phyloP scores from a whole-genome alignment of 306 rosid genomes.

The Quercus robur region DNA sequence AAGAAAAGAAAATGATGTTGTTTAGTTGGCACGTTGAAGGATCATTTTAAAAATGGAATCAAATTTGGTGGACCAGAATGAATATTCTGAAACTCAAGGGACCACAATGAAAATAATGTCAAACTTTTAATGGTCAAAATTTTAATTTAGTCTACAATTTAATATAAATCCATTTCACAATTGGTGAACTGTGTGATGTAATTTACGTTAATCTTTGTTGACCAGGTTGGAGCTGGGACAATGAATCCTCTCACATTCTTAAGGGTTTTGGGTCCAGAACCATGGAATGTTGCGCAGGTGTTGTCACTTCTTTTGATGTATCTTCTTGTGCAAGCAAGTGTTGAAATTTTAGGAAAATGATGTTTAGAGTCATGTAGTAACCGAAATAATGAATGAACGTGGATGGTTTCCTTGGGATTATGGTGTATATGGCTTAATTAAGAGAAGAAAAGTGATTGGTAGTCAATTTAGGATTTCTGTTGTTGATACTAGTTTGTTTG shows the following conservation, averaged over 20 bases:
- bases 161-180: not conserved
- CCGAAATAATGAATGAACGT: not conserved
- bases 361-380: not conserved
- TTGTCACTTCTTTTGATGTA: not conserved
- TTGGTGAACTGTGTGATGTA: not conserved
- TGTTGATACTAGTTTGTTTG: not conserved
- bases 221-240: constrained; percentile 98
- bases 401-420: not conserved
- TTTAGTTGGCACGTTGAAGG: too few relatives aligned
- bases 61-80: too few relatives aligned
- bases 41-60: too few relatives aligned
- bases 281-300: constrained; percentile 86
- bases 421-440: not conserved
- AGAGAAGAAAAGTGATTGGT: not conserved
- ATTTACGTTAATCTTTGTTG: constrained; percentile 11
- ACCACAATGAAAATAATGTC: too few relatives aligned
- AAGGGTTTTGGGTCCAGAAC: constrained; percentile 99
- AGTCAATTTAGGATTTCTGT: not conserved
- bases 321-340: not conserved
- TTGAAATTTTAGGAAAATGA: not conserved
- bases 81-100: too few relatives aligned
- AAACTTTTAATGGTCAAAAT: too few relatives aligned
- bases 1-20: too few relatives aligned
- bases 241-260: constrained; percentile 96
- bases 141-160: too few relatives aligned